Evolutionary conservation across 352 stramenopile species (phyloP).

Genomic region (Pelagophyceae sp.): DNA sequence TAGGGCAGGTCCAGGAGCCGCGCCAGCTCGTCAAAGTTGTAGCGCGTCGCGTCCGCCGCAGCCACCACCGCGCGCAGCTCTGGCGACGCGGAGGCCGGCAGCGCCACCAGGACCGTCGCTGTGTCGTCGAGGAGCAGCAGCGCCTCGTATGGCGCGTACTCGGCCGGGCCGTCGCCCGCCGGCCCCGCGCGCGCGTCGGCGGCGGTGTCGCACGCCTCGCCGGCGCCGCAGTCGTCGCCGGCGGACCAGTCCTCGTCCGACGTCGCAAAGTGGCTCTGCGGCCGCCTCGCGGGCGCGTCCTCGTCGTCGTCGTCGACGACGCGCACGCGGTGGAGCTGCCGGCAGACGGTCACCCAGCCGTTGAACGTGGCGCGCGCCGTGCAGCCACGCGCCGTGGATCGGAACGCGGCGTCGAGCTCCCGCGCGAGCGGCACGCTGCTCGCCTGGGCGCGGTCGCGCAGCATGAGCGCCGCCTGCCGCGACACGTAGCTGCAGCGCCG

Average conservation of each 20-base stretch:
- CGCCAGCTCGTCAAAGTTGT: background rate
- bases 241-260: background rate
- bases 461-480: background rate
- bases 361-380: background rate
- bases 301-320: background rate
- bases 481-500: slow-evolving; percentile 16
- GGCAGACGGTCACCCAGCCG: background rate
- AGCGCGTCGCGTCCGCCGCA: background rate
- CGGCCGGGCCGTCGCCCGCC: too few relatives aligned
- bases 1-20: background rate
- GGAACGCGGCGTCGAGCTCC: background rate
- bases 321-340: background rate
- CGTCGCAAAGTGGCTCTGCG: too few relatives aligned
- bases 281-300: too few relatives aligned
- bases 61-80: background rate
- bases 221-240: background rate
- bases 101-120: background rate
- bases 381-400: background rate
- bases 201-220: background rate
- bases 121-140: slow-evolving; percentile 4
- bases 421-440: background rate
- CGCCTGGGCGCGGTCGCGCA: background rate
- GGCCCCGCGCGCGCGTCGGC: too few relatives aligned
- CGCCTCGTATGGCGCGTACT: background rate
- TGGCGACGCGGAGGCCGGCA: background rate